Conservation (phyloP, 208 protist genomes). For the Leishmania martiniquensis region DNA sequence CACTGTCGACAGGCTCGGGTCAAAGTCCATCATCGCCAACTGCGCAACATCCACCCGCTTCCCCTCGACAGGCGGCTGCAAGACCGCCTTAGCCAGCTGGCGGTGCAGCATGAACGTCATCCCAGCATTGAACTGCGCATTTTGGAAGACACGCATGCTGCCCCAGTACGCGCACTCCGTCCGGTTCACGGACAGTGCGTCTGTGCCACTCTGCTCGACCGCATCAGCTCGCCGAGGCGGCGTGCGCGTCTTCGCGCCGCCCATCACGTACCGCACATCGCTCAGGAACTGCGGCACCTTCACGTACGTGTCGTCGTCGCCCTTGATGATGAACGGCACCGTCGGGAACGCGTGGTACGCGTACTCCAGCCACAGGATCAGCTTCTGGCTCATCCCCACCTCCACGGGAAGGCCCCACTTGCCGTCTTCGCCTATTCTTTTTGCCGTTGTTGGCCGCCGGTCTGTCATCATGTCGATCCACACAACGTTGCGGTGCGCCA, state of each 20-base stretch:
- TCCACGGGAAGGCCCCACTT: slow-evolving; percentile 42
- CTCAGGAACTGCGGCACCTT: slow-evolving; percentile 56
- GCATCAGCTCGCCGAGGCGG: neutral
- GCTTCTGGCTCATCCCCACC: slow-evolving; percentile 52
- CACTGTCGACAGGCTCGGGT: neutral
- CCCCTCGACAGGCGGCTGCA: slow-evolving; percentile 3
- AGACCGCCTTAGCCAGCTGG: neutral
- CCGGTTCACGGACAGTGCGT: neutral
- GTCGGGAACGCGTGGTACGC: slow-evolving; percentile 40
- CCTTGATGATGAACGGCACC: slow-evolving; percentile 48
- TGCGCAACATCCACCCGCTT: neutral
- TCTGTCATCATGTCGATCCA: too few species aligned
- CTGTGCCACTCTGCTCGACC: neutral
- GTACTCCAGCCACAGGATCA: slow-evolving; percentile 42
- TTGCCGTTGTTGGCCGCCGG: slow-evolving; percentile 6
- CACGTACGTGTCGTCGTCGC: slow-evolving; percentile 57
- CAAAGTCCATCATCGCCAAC: slow-evolving; percentile 6
- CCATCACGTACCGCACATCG: slow-evolving; percentile 27
- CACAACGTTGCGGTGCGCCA: too few species aligned
- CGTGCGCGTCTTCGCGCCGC: too few species aligned
- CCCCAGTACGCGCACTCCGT: slow-evolving; percentile 35
- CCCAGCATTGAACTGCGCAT: neutral
- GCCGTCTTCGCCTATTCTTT: too few species aligned
- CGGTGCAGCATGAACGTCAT: slow-evolving; percentile 25
- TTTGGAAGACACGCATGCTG: neutral